Base-by-base conservation (phyloP, 2,329 filamentous ascomycete genomes). In the Beauveria brongniartii region DNA sequence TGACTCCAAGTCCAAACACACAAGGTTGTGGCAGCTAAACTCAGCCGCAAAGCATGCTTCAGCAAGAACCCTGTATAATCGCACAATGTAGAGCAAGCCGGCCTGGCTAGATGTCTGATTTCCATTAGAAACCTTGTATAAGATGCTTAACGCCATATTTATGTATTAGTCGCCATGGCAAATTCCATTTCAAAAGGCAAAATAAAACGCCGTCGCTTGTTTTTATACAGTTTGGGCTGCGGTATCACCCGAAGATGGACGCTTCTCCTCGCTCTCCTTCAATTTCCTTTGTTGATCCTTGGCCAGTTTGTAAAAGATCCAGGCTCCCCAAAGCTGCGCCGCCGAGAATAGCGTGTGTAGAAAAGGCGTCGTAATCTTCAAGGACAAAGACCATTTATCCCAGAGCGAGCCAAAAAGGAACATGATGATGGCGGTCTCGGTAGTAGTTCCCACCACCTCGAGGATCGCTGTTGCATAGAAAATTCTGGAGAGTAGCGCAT, bases 291-390 rank as follows among this genome's bases (percentile, higher is more conserved):
- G 34, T 20, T 62, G 55, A 5, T 55, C 55, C 24, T 55, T 58
- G 28, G 40, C 61, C 48, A 62, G 41, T 26, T 62, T 62, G 37
- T 62, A 62, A n/a, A 62, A 62, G 8, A 62, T 62, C 55, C 55
- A 62, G 28, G 52, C 61, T 1, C 61, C 61, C 61, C 61, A 62
- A 22, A 62, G 61, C 12, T 62, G 61, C 1, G 61, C 61, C 2
- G 61, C 61, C 7, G 61, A 62, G 34, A 62, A 62, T 18, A 62
- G 26, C 5, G 51, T 44, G 41, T 62, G 61, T 2, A 62, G 55
- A 24, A 62, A 62, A 1, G 61, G 61, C 2, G 61, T 62, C 18
- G 55, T 52, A 16, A 62, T 50, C 44, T 62, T 62, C 0, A 62
- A 43, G 8, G 55, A 59, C 5, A 54, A 20, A 3, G 61, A 58